These are phyloP conservation scores for Ulota crispa DNA, from an alignment of 225 moss, liverwort and hornwort genomes.

Conservation along the genomic window DNA sequence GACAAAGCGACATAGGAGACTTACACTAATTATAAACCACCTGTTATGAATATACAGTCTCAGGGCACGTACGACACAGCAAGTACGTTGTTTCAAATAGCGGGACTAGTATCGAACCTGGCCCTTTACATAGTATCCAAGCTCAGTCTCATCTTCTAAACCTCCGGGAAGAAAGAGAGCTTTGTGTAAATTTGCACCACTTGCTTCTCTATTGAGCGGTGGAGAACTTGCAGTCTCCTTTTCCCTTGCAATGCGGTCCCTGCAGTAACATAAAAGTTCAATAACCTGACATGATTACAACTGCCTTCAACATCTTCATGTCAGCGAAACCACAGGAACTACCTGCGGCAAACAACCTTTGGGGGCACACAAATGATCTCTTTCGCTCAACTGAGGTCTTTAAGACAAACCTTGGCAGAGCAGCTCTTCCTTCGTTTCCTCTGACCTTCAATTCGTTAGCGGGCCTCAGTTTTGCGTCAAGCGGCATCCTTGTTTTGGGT, in stretches of 20 bases:
- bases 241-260: slow-evolving; percentile 52
- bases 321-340: background rate
- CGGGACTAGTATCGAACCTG: slow-evolving; percentile 59
- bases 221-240: slow-evolving; percentile 37
- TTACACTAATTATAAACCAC: background rate
- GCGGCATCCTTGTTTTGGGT: slow-evolving; percentile 26
- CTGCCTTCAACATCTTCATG: background rate
- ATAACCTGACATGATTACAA: background rate
- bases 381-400: slow-evolving; percentile 15
- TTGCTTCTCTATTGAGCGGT: slow-evolving; percentile 63
- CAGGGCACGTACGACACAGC: slow-evolving; percentile 2
- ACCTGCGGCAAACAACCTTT: background rate
- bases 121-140: slow-evolving; percentile 95
- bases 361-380: slow-evolving; percentile 1
- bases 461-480: slow-evolving; percentile 34
- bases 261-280: slow-evolving; percentile 30
- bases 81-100: background rate
- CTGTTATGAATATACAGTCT: background rate
- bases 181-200: slow-evolving; percentile 85
- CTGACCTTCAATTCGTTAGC: slow-evolving; percentile 36
- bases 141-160: slow-evolving; percentile 72
- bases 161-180: slow-evolving; percentile 92
- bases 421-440: slow-evolving; percentile 46
- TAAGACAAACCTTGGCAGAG: slow-evolving; percentile 53
- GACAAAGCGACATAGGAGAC: background rate